Evolutionary conservation across 2,329 filamentous ascomycete species (phyloP).

Genomic region (Trichophyton equinum): DNA sequence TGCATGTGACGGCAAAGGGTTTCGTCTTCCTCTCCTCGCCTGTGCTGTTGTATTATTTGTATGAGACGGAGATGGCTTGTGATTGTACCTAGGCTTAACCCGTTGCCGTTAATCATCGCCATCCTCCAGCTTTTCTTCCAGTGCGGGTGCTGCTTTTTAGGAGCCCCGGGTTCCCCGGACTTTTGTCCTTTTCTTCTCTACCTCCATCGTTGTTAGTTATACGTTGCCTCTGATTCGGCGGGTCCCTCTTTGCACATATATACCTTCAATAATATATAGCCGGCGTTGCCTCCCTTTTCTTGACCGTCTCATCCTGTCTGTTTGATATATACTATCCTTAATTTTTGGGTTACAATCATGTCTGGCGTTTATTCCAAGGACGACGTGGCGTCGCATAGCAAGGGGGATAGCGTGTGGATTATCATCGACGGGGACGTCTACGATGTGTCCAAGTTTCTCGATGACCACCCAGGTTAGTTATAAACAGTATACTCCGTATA

Average conservation of each 20-base stretch:
- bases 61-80: background rate
- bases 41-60: background rate
- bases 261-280: background rate
- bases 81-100: background rate
- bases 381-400: conserved; percentile 76
- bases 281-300: background rate
- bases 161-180: background rate
- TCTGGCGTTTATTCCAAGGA: conserved; percentile 70
- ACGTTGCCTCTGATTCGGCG: background rate
- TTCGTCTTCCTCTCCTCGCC: background rate
- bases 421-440: conserved; percentile 15
- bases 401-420: conserved; percentile 13
- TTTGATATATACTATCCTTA: background rate
- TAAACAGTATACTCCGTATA: background rate
- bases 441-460: conserved; percentile 15
- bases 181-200: background rate
- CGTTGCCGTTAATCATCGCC: background rate
- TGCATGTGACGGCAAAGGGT: background rate
- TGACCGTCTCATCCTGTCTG: background rate
- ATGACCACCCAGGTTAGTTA: conserved; percentile 15
- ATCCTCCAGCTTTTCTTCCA: background rate
- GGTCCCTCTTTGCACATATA: background rate
- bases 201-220: background rate
- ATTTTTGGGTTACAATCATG: conserved; percentile 44
- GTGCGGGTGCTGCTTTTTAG: background rate